Evolutionary conservation across 1,284 basidiomycete genomes (phyloP).

Genomic region (Exobasidium cylindrosporum): DNA sequence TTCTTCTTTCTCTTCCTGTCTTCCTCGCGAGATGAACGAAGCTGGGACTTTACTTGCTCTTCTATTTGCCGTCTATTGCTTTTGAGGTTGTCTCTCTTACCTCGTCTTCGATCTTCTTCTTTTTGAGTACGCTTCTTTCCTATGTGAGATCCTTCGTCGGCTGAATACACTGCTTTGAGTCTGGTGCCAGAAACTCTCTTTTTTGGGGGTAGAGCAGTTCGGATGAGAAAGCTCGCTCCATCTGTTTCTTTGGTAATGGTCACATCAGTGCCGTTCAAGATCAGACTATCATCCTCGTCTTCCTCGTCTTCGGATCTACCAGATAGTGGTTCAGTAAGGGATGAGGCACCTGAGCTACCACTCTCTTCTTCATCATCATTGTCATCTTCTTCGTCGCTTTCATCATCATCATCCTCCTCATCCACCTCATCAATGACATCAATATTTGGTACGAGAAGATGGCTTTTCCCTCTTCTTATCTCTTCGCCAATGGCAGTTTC

Average conservation of each 20-base stretch:
- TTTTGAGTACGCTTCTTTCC: neutral
- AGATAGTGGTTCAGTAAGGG: constrained; percentile 42
- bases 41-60: neutral
- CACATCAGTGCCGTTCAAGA: constrained; percentile 18
- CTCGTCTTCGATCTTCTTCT: neutral
- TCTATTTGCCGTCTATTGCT: neutral
- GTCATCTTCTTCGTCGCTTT: constrained; percentile 19
- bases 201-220: constrained; percentile 40
- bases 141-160: constrained; percentile 9
- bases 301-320: constrained; percentile 37
- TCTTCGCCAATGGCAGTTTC: constrained; percentile 10
- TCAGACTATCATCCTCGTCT: constrained; percentile 29
- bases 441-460: neutral
- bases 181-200: constrained; percentile 46
- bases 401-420: constrained; percentile 18
- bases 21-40: neutral
- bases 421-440: constrained; percentile 25
- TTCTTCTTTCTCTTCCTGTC: neutral
- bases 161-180: constrained; percentile 38
- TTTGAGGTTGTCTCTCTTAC: neutral
- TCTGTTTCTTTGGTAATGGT: constrained; percentile 9
- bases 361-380: constrained; percentile 14
- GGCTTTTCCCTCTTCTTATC: neutral
- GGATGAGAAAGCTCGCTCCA: constrained; percentile 10
- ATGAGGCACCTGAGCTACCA: constrained; percentile 29